These are phyloP conservation scores for Melanomma pulvis-pyrius DNA, from an alignment of 495 filamentous ascomycete species.

Conservation along the genomic window DNA sequence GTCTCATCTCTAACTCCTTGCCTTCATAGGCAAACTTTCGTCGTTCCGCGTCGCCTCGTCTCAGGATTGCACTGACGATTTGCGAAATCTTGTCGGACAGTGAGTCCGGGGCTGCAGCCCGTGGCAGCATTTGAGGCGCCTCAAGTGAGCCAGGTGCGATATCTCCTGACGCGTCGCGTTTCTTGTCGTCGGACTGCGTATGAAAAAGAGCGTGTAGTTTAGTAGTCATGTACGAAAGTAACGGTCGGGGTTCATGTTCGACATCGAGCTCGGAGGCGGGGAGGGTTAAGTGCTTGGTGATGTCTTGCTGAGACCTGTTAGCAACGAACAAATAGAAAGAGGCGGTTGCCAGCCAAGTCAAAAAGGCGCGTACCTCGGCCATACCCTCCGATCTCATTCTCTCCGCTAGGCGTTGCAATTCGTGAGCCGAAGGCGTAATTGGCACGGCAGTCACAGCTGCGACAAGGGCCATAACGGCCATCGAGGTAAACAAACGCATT, in stretches of 20 bases:
- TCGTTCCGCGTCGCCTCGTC: slow-evolving; percentile 8
- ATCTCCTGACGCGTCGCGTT: slow-evolving; percentile 26
- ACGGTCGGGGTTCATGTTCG: not conserved
- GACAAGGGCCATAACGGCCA: slow-evolving; percentile 10
- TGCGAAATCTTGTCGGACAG: slow-evolving; percentile 6
- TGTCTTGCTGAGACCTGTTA: slow-evolving; percentile 26
- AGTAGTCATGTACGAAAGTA: not conserved
- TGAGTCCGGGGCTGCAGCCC: slow-evolving; percentile 7
- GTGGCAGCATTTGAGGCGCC: slow-evolving; percentile 28
- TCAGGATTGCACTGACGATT: slow-evolving; percentile 13
- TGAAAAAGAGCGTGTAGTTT: slow-evolving; percentile 17
- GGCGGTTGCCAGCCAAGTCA: too few relatives aligned
- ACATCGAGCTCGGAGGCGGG: not conserved
- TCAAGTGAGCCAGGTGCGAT: slow-evolving; percentile 32
- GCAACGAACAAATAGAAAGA: not conserved
- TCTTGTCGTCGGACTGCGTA: not conserved
- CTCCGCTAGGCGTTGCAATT: slow-evolving; percentile 22
- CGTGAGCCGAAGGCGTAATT: slow-evolving; percentile 30
- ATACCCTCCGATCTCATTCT: slow-evolving; percentile 28
- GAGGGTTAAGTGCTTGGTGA: slow-evolving; percentile 10
- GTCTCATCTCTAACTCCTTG: slow-evolving; percentile 27
- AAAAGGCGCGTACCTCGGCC: slow-evolving; percentile 9
- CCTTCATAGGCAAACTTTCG: slow-evolving; percentile 32
- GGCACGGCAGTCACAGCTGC: slow-evolving; percentile 14
- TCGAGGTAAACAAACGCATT: slow-evolving; percentile 1